Percentiles rank a stretch among this genome's conserved stretches.
These are phyloP conservation scores for Piper longum DNA, from an alignment of 164 flowering plant species.

Conservation along the genomic window DNA sequence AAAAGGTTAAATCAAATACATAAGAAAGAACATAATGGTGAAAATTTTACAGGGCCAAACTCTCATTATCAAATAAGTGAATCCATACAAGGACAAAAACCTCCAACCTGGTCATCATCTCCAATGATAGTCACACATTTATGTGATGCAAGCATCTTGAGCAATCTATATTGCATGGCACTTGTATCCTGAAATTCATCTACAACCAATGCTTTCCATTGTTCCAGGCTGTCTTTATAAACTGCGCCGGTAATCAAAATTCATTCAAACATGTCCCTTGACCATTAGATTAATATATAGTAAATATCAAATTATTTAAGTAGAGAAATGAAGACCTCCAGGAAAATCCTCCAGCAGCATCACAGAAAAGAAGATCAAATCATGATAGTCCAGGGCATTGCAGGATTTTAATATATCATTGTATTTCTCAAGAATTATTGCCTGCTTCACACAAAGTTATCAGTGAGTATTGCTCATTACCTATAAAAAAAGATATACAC, in stretches of 20 bases:
- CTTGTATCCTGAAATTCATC: slow-evolving; percentile 99
- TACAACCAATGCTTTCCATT: slow-evolving; percentile 75
- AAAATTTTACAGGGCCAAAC: neutral
- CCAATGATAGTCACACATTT: slow-evolving; percentile 76
- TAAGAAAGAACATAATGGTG: neutral
- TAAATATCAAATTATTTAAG: too few relatives aligned
- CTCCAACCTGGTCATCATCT: slow-evolving; percentile 86
- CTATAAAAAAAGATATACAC: neutral
- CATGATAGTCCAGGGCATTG: slow-evolving; percentile 94
- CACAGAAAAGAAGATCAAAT: slow-evolving; percentile 70
- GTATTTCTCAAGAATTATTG: slow-evolving; percentile 53
- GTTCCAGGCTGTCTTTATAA: slow-evolving; percentile 43
- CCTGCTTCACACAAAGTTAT: slow-evolving; percentile 36
- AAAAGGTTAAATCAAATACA: slow-evolving; percentile 6
- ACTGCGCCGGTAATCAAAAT: slow-evolving; percentile 21
- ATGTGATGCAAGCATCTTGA: slow-evolving; percentile 67
- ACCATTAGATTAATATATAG: too few relatives aligned
- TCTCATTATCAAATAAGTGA: neutral
- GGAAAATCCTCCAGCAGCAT: slow-evolving; percentile 65
- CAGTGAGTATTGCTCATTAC: slow-evolving; percentile 3
- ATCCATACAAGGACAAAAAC: neutral
- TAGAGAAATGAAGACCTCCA: slow-evolving; percentile 35
- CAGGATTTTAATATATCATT: slow-evolving; percentile 58
- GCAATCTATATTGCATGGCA: slow-evolving; percentile 68
- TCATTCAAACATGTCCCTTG: neutral